Percentiles rank a stretch among this genome's conserved stretches.
phyloP scores from a whole-genome alignment of 208 protist species.

The Porcisia hertigi region DNA sequence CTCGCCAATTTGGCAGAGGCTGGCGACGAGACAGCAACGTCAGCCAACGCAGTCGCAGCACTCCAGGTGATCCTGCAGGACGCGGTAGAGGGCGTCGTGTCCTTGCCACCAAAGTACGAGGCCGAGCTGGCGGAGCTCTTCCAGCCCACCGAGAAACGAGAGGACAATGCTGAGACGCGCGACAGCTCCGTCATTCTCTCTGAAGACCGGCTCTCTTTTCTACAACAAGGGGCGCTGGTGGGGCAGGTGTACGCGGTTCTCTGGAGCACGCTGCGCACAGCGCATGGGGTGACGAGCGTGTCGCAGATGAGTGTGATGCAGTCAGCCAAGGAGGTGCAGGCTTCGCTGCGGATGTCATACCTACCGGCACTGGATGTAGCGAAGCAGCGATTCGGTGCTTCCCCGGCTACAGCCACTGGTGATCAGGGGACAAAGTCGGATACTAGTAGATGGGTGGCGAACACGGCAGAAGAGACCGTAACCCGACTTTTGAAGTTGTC shows the following conservation, averaged over 20 bases:
- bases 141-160: slow-evolving; percentile 18
- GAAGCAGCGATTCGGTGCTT: slow-evolving; percentile 18
- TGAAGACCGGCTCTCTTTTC: slow-evolving; percentile 37
- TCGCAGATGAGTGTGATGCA: slow-evolving; percentile 44
- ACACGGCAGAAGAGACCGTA: slow-evolving; percentile 58
- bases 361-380: slow-evolving; percentile 29
- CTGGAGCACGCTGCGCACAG: slow-evolving; percentile 59
- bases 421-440: neutral
- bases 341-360: slow-evolving; percentile 32
- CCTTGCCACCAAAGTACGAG: slow-evolving; percentile 28
- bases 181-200: slow-evolving; percentile 8
- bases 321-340: slow-evolving; percentile 44
- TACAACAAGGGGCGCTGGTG: slow-evolving; percentile 60
- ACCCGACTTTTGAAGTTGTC: slow-evolving; percentile 47
- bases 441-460: slow-evolving; percentile 39
- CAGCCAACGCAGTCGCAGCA: slow-evolving; percentile 72
- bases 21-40: slow-evolving; percentile 50
- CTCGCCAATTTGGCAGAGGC: slow-evolving; percentile 47
- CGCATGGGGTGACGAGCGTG: slow-evolving; percentile 41
- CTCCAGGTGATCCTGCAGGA: slow-evolving; percentile 59
- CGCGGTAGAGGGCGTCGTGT: slow-evolving; percentile 33
- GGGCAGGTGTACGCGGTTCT: slow-evolving; percentile 73
- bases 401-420: neutral
- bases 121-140: slow-evolving; percentile 39
- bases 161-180: neutral